phyloP scores from a whole-genome alignment of 352 stramenopile genomes.

The Pythium scleroteichum region DNA sequence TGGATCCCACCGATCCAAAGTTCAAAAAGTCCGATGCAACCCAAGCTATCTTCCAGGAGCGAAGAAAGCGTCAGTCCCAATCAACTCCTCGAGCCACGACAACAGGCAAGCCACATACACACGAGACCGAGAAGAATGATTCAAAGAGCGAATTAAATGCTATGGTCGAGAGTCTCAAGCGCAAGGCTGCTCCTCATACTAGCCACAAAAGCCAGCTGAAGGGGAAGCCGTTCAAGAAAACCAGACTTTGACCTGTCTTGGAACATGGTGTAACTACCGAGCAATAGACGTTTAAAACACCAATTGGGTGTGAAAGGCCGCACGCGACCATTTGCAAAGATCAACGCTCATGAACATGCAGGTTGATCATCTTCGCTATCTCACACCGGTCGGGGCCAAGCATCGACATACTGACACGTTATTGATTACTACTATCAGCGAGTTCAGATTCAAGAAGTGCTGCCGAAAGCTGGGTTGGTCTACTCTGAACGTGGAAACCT shows the following conservation, averaged over 20 bases:
- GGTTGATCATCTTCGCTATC: no score
- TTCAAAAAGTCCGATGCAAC: conserved; percentile 84
- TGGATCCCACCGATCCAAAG: conserved; percentile 84
- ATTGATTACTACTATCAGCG: conserved; percentile 42
- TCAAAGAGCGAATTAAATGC: conserved; percentile 52
- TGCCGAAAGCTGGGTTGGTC: conserved; percentile 87
- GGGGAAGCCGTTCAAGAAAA: conserved; percentile 43
- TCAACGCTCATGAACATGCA: conserved; percentile 9
- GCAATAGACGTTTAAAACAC: conserved; percentile 14
- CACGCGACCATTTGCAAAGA: conserved; percentile 8
- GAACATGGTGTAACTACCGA: conserved; percentile 24
- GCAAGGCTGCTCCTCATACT: conserved; percentile 43
- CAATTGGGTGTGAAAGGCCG: not conserved
- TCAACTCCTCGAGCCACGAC: conserved; percentile 8
- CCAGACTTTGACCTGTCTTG: not conserved
- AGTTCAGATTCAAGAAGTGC: conserved; percentile 79
- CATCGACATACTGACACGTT: no score
- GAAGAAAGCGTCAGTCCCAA: conserved; percentile 61
- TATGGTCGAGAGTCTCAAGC: conserved; percentile 85
- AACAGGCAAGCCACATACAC: conserved; percentile 2
- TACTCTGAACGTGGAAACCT: conserved; percentile 88
- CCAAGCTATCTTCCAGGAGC: conserved; percentile 76
- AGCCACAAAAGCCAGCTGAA: conserved; percentile 38
- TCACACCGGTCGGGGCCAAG: no score
- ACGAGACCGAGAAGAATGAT: conserved; percentile 22